Evolutionary conservation across 495 filamentous ascomycete genomes (phyloP).

Genomic region (Peziza echinospora): DNA sequence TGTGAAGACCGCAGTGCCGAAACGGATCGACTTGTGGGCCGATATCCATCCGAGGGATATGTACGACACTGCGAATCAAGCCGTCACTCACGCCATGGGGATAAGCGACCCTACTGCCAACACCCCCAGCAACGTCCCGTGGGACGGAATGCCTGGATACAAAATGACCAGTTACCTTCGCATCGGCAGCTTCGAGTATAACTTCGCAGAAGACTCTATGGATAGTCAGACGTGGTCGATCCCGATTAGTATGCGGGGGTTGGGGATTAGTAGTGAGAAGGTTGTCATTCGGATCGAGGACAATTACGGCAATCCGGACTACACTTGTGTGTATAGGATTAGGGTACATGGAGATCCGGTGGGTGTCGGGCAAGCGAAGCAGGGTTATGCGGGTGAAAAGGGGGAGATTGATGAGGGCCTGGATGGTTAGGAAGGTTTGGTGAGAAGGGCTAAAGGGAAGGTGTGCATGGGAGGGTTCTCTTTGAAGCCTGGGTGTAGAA

Average conservation of each 20-base stretch:
- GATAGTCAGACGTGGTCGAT: slow-evolving; percentile 10
- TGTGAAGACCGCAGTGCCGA: background rate
- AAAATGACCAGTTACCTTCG: slow-evolving; percentile 13
- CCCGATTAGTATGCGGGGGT: slow-evolving; percentile 7
- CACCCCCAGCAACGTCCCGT: too few relatives aligned
- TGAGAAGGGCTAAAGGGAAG: too few relatives aligned
- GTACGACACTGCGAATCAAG: background rate
- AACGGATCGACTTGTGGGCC: background rate
- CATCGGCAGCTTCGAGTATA: slow-evolving; percentile 11
- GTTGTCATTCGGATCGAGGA: slow-evolving; percentile 12
- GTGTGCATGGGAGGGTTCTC: too few relatives aligned
- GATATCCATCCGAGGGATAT: background rate
- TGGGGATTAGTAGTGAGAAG: slow-evolving; percentile 8
- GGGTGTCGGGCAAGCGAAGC: too few relatives aligned
- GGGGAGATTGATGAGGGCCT: too few relatives aligned
- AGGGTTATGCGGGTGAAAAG: too few relatives aligned
- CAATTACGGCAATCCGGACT: slow-evolving; percentile 17
- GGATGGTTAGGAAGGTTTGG: too few relatives aligned
- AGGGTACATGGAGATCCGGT: slow-evolving; percentile 10
- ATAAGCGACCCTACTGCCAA: background rate
- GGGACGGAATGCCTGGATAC: too few relatives aligned
- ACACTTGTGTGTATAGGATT: slow-evolving; percentile 16
- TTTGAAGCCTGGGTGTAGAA: too few relatives aligned
- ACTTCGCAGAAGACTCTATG: slow-evolving; percentile 3
- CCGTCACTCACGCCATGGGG: background rate